These are phyloP conservation scores for Pyrenochaeta sp. DNA, from an alignment of 2,329 filamentous ascomycete species.

Conservation along the genomic window DNA sequence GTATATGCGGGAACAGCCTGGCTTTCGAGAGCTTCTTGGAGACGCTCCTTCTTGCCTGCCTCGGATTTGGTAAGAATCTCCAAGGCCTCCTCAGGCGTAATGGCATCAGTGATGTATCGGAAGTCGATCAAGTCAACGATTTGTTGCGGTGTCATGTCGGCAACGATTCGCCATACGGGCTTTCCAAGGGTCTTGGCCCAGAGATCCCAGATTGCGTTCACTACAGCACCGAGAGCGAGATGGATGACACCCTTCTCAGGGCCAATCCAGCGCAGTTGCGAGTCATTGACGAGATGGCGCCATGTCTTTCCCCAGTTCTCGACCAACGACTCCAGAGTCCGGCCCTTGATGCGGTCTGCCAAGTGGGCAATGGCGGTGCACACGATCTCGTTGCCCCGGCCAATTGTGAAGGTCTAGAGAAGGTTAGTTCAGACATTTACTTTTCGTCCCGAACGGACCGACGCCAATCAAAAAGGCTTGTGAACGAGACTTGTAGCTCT, in stretches of 20 bases:
- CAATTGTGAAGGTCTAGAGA: conserved; percentile 75
- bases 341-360: conserved; percentile 77
- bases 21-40: conserved; percentile 76
- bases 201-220: conserved; percentile 95
- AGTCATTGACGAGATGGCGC: conserved; percentile 90
- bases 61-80: conserved; percentile 72
- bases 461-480: too few relatives aligned
- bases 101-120: conserved; percentile 91
- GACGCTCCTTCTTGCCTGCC: conserved; percentile 72
- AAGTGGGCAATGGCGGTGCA: conserved; percentile 84
- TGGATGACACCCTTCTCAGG: conserved; percentile 95
- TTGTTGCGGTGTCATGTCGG: conserved; percentile 89
- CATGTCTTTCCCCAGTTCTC: conserved; percentile 87
- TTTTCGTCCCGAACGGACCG: too few relatives aligned
- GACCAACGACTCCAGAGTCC: conserved; percentile 79
- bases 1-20: conserved; percentile 89
- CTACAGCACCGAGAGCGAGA: conserved; percentile 85
- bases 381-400: conserved; percentile 91
- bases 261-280: conserved; percentile 90
- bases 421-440: not conserved
- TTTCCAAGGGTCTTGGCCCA: conserved; percentile 88
- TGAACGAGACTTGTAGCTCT: too few relatives aligned
- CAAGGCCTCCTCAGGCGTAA: conserved; percentile 85
- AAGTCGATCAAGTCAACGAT: conserved; percentile 91
- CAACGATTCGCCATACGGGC: conserved; percentile 89